Evolutionary conservation across 2,329 filamentous ascomycete species (phyloP), one percentile per base, ranked within the genome.

Genomic region (Epichloe amarillans): DNA sequence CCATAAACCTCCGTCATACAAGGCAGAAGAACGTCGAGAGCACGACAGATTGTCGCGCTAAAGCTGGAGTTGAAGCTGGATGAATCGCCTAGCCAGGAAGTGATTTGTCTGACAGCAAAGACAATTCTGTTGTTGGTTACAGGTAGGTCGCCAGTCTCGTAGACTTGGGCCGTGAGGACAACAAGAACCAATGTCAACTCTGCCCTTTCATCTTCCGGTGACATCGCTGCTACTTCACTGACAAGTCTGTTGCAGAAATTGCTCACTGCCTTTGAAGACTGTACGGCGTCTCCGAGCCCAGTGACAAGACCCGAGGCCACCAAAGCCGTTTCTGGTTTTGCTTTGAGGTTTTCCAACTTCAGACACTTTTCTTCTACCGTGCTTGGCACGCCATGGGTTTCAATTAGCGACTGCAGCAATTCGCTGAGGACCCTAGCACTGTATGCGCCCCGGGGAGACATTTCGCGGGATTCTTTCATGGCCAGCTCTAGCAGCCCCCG

Each of bases 1-100:
- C 91, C 93, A 59, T 95, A 96, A 1, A 95, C 81, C 45, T 89
- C 84, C 52, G 80, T 78, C 58, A 96, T 83, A 40, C 77, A 77
- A 2, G 87, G 86, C 0, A 96, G 66, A 3, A 95, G 69, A 3
- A 72, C 67, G 2, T 77, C 69, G 49, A 88, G 61, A 53, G 72
- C 73, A 58, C 82, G 68, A 62, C 80, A 77, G 55, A 75, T 66
- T 68, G 79, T 68, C 33, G 74, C 62, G 53, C 69, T 63, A n/a
- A 78, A 55, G 50, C 66, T 64, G n/a, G 66, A 60, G 21, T 71
- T 66, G 2, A 78, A 53, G 1, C 67, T 65, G 15, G 73, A 67
- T 0, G 70, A 62, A 0, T 72, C 72, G 14, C 83, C 76, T 0
- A 90, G 69, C 79, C 86, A 90, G 8, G 80, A 76, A 0, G 86